Evolutionary conservation across 176 grass and related monocot genomes (phyloP).

Genomic region (Puccinellia tenuiflora): DNA sequence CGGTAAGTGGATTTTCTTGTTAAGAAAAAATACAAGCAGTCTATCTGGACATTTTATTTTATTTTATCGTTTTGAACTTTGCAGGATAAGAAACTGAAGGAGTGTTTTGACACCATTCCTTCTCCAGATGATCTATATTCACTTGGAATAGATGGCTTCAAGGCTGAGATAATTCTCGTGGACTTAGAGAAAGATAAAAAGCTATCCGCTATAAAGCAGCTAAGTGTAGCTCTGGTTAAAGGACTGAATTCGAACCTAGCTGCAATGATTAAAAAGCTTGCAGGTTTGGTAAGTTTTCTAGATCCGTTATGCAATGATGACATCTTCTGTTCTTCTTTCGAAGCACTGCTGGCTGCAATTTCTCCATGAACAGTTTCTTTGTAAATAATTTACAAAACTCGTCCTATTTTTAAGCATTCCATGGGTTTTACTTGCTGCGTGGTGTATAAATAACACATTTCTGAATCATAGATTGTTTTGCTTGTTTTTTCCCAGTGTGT

Average conservation of each 20-base stretch:
- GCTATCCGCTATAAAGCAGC: conserved; percentile 78
- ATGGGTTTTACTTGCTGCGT: background rate
- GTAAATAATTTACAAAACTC: conserved; percentile 15
- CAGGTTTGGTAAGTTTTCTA: conserved; percentile 78
- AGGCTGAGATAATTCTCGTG: conserved; percentile 89
- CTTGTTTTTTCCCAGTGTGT: background rate
- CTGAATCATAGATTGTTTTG: background rate
- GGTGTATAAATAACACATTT: conserved; percentile 3
- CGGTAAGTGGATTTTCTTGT: conserved; percentile 48
- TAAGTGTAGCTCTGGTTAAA: conserved; percentile 81
- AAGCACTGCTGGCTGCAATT: background rate
- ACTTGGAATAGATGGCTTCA: conserved; percentile 81
- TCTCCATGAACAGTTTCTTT: background rate
- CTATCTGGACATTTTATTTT: conserved; percentile 6
- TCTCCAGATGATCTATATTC: conserved; percentile 78
- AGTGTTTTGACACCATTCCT: conserved; percentile 75
- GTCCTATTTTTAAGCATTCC: background rate
- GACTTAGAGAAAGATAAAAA: conserved; percentile 92
- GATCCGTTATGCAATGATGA: conserved; percentile 23
- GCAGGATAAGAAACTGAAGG: conserved; percentile 91
- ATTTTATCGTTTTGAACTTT: conserved; percentile 28
- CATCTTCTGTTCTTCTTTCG: conserved; percentile 6
- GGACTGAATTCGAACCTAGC: conserved; percentile 73
- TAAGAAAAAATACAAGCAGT: conserved; percentile 2
- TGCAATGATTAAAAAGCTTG: conserved; percentile 80